Evolutionary conservation across 2,329 filamentous ascomycete genomes (phyloP).

Genomic region (Ceratocystis papillata): DNA sequence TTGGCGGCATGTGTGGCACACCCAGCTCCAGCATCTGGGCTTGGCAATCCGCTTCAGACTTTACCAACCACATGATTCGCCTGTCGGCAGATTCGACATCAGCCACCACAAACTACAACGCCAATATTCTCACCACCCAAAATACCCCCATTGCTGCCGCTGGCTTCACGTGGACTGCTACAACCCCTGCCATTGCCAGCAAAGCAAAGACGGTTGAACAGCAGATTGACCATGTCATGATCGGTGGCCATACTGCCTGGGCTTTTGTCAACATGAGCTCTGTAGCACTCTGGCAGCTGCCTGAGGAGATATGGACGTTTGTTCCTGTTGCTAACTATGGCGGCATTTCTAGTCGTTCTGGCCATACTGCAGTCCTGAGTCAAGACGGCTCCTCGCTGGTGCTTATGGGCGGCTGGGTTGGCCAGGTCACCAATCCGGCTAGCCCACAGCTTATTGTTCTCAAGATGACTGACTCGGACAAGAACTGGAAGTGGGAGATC

Average conservation of each 20-base stretch:
- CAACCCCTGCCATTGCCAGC: conserved; percentile 60
- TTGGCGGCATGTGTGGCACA: conserved; percentile 72
- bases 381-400: conserved; percentile 68
- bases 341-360: conserved; percentile 67
- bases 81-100: conserved; percentile 36
- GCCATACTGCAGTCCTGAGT: conserved; percentile 73
- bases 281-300: conserved; percentile 74
- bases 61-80: conserved; percentile 68
- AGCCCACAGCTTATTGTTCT: conserved; percentile 71
- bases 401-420: conserved; percentile 86
- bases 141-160: conserved; percentile 55
- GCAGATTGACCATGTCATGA: conserved; percentile 65
- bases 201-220: conserved; percentile 55
- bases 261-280: conserved; percentile 95
- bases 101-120: conserved; percentile 30
- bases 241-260: conserved; percentile 71
- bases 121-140: conserved; percentile 29
- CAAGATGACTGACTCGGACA: conserved; percentile 63
- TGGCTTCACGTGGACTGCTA: conserved; percentile 69
- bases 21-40: conserved; percentile 33
- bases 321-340: conserved; percentile 36
- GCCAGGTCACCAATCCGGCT: conserved; percentile 63
- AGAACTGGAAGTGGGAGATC: conserved; percentile 60
- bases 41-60: conserved; percentile 61
- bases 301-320: conserved; percentile 79